Evolutionary conservation across 1,139 yeast species (phyloP).

Genomic region (Meyerozyma guilliermondii): DNA sequence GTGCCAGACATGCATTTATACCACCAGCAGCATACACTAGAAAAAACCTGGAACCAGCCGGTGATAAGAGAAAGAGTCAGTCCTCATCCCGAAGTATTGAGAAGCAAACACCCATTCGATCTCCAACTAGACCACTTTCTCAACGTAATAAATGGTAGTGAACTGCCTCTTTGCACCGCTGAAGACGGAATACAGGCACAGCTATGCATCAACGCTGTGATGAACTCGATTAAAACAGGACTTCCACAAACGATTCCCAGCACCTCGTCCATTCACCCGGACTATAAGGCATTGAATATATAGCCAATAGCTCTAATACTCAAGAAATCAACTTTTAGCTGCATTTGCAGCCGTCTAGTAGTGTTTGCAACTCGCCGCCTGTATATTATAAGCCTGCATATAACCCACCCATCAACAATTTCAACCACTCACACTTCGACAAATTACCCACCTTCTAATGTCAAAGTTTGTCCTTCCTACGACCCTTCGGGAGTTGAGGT

Average conservation of each 20-base stretch:
- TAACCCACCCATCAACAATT: slow-evolving; percentile 1
- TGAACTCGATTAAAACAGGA: slow-evolving; percentile 14
- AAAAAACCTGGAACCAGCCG: slow-evolving; percentile 8
- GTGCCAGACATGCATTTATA: slow-evolving; percentile 33
- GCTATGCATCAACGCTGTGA: slow-evolving; percentile 17
- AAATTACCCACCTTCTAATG: slow-evolving; percentile 22
- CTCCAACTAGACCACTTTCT: slow-evolving; percentile 36
- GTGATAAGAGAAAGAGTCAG: slow-evolving; percentile 1
- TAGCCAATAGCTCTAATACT: background rate
- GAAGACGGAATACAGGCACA: slow-evolving; percentile 38
- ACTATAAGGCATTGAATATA: slow-evolving; percentile 3
- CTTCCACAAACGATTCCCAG: slow-evolving; percentile 13
- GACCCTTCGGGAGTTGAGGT: slow-evolving; percentile 70
- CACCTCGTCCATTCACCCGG: slow-evolving; percentile 10
- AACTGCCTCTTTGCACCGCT: slow-evolving; percentile 28
- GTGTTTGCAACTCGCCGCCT: background rate
- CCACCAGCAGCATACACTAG: slow-evolving; percentile 18
- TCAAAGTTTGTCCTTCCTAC: slow-evolving; percentile 58
- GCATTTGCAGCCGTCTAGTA: background rate
- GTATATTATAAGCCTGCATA: background rate
- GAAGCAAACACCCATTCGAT: slow-evolving; percentile 27
- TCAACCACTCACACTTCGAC: slow-evolving; percentile 8
- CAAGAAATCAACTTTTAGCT: background rate
- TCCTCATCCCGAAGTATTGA: background rate
- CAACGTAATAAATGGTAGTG: slow-evolving; percentile 25